Evolutionary conservation across 495 filamentous ascomycete genomes (phyloP).

Genomic region (Trichoderma orchidacearum): DNA sequence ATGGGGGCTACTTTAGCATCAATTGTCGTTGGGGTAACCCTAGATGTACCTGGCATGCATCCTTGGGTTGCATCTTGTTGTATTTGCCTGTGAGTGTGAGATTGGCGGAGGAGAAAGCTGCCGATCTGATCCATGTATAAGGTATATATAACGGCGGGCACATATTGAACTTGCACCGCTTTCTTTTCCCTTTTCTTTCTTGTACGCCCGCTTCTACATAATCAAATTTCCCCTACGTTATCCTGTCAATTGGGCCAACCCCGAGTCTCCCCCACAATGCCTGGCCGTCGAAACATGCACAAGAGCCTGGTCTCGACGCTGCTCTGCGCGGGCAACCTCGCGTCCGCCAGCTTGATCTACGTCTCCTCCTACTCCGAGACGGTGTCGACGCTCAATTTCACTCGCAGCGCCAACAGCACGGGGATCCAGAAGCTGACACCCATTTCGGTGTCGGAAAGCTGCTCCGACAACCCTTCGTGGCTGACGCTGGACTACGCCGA

Average conservation of each 20-base stretch:
- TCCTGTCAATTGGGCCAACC: neutral
- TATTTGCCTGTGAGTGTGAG: no score
- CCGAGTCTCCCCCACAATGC: neutral
- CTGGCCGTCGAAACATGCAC: neutral
- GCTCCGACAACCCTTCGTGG: conserved; percentile 46
- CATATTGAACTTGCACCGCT: neutral
- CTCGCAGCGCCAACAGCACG: conserved; percentile 9
- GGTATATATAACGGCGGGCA: neutral
- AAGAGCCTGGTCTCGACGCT: neutral
- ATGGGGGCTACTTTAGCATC: no score
- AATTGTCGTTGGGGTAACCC: no score
- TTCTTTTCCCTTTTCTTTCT: neutral
- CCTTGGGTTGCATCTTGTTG: no score
- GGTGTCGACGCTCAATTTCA: conserved; percentile 40
- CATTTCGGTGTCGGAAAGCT: conserved; percentile 29
- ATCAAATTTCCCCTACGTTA: neutral
- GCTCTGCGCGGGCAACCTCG: conserved; percentile 16
- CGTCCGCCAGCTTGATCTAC: conserved; percentile 34
- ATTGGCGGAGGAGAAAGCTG: neutral
- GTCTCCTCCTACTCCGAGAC: conserved; percentile 47
- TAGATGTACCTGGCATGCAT: no score
- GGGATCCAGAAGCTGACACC: conserved; percentile 15
- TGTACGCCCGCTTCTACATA: neutral
- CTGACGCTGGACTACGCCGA: conserved; percentile 34
- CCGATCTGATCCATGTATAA: no score